Evolutionary conservation across 2,329 filamentous ascomycete species (phyloP), one percentile per base, ranked within the genome.

Genomic region (Neocucurbitaria cava): DNA sequence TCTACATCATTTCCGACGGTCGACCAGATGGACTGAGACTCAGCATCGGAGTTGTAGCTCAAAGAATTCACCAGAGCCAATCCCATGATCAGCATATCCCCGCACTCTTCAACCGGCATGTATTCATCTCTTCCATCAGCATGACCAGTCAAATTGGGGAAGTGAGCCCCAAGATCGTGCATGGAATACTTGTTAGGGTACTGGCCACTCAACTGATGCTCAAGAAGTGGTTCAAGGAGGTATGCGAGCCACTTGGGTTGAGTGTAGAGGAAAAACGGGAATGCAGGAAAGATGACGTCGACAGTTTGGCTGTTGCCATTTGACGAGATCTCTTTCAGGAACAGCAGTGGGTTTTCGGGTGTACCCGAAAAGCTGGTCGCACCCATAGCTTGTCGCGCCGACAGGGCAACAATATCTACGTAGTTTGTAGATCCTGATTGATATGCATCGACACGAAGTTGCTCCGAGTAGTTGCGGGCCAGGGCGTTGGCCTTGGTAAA

Each of bases 251-350:
- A 94, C 54, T 85, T 82, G 2, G 91, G 91, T 64, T 93, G 92
- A 17, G 90, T 92, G 70, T 94, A 95, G 18, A 94, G 74, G 79
- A 94, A 94, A 81, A 94, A 95, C 0, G 91, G 90, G 75, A 92
- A 93, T 0, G 90, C 84, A 0, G 91, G 91, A 78, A 92, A 95
- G 65, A 96, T 94, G 52, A 96, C 90, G 77, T 94, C 90, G 10
- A 95, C 89, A 0, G 91, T 95, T 71, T 95, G 91, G 73, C 88
- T 88, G 67, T 96, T 94, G 3, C 91, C 91, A 65, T 94, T 90
- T 2, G 89, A 92, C 1, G 89, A 92, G 51, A 95, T 94, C 72
- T 95, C 91, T 71, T 95, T 95, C 56, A 94, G 77, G 76, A 95
- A 95, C 20, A 95, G 74, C 38, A 94, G 82, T 0, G 89, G 89